A percentile compares a stretch with the other conserved stretches of the same genome.
These are phyloP conservation scores for Rhinocladiella mackenziei DNA, from an alignment of 2,329 filamentous ascomycete genomes.

Conservation along the genomic window DNA sequence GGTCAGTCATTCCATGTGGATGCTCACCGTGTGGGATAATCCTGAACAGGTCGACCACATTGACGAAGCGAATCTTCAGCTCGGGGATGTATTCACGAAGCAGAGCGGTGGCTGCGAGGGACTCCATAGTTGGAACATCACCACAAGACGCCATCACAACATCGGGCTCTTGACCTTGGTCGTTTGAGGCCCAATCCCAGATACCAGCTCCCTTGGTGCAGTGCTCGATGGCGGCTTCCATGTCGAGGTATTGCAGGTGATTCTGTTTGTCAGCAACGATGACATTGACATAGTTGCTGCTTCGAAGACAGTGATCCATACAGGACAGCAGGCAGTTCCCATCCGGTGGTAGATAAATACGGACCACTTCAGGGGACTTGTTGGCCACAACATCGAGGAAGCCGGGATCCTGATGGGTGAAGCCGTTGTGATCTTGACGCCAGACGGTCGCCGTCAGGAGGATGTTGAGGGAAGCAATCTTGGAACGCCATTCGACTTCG, in stretches of 20 bases:
- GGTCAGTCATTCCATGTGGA: slow-evolving; percentile 66
- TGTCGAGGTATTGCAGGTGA: slow-evolving; percentile 69
- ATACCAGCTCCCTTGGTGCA: slow-evolving; percentile 76
- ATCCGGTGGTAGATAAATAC: slow-evolving; percentile 76
- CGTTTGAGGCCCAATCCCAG: slow-evolving; percentile 72
- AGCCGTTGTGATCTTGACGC: slow-evolving; percentile 80
- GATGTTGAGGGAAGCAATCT: slow-evolving; percentile 73
- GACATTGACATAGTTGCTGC: slow-evolving; percentile 75
- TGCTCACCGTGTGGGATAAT: slow-evolving; percentile 67
- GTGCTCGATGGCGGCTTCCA: slow-evolving; percentile 68
- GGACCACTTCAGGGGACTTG: slow-evolving; percentile 73
- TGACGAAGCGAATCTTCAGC: slow-evolving; percentile 73
- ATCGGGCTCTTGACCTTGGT: slow-evolving; percentile 64
- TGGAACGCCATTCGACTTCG: slow-evolving; percentile 73
- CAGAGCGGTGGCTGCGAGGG: slow-evolving; percentile 69
- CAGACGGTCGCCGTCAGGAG: slow-evolving; percentile 74
- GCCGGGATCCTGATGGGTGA: slow-evolving; percentile 75
- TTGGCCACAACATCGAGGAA: slow-evolving; percentile 77
- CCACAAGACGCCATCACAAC: slow-evolving; percentile 73
- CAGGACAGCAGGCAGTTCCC: slow-evolving; percentile 72
- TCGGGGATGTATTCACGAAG: slow-evolving; percentile 67
- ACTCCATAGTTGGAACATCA: slow-evolving; percentile 69
- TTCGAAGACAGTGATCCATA: slow-evolving; percentile 71
- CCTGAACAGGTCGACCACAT: slow-evolving; percentile 77
- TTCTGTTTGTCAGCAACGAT: slow-evolving; percentile 76